Evolutionary conservation across 345 rosid species (phyloP), one percentile per base, ranked within the genome.

Genomic region (Eucalyptus sp.): DNA sequence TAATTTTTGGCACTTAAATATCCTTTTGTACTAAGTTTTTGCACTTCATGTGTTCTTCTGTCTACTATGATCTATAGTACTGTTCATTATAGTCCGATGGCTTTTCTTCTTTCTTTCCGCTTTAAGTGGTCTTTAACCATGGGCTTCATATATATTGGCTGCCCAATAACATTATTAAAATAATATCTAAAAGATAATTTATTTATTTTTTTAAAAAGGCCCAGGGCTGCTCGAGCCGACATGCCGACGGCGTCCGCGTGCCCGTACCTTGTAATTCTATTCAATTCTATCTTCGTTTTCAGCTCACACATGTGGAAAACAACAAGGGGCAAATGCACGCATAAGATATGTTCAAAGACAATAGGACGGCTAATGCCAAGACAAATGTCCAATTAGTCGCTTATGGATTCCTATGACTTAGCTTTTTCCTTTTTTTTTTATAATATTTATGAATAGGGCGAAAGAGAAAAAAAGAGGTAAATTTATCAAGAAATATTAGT

Each of bases 1-100:
- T 52, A 52, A 52, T 0, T 52, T 18, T 52, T 3, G 0, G 0
- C 0, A 52, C 5, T 52, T 18, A 52, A 52, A 0, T 52, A 52
- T 52, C 2, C 2, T 18, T 7, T 1, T 7, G 24, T 18, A 1
- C 4, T 52, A 18, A 7, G 24, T 52, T 52, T 52, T 17, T 18
- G 24, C 24, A 52, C 24, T 52, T 4, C 50, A 49, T 46, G 11
- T 46, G 5, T 49, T 49, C 50, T 49, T 49, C 12, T 49, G 14
- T 49, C 13, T 49, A 12, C 14, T 49, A 49, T 13, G 14, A 49
- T 49, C 14, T 49, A 49, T 49, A 4, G 50, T 2, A 66, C 6
- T 15, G 41, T 66, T 66, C 79, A 1, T 14, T 8, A 31, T 8
- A 31, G 76, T n/a, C 76, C 33, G 37, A 33, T 64, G 76, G 76